Conservation (phyloP, 371 early-diverging fungal genomes). For the Basidiobolus meristosporus region DNA sequence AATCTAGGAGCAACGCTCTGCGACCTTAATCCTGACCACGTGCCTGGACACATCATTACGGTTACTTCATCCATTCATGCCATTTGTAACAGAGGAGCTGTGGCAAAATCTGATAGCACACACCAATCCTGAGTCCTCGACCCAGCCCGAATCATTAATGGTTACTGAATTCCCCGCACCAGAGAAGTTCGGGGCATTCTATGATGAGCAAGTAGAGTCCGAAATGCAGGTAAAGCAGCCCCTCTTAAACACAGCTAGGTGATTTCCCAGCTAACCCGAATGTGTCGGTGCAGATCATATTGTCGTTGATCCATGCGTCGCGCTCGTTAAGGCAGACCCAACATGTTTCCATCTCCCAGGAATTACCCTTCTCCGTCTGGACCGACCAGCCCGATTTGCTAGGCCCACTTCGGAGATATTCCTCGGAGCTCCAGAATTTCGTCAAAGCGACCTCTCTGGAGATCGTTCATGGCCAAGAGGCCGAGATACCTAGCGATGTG, state of each 20-base stretch:
- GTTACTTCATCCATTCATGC: slow-evolving; percentile 95
- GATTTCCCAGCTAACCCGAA: neutral
- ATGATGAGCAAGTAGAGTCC: slow-evolving; percentile 21
- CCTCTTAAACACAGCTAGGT: neutral
- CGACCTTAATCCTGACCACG: slow-evolving; percentile 32
- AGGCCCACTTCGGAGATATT: slow-evolving; percentile 14
- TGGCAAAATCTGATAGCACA: slow-evolving; percentile 10
- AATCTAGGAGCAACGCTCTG: slow-evolving; percentile 6
- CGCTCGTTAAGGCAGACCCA: slow-evolving; percentile 39
- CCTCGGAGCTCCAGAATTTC: slow-evolving; percentile 18
- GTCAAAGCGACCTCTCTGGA: slow-evolving; percentile 17
- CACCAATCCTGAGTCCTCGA: slow-evolving; percentile 3
- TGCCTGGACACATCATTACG: slow-evolving; percentile 70
- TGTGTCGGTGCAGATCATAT: slow-evolving; percentile 9
- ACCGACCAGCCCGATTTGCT: slow-evolving; percentile 11
- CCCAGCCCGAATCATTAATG: slow-evolving; percentile 23
- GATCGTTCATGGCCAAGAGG: slow-evolving; percentile 6
- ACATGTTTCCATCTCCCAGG: slow-evolving; percentile 23
- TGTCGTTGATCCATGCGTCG: slow-evolving; percentile 36
- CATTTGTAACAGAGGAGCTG: slow-evolving; percentile 93
- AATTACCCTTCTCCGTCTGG: slow-evolving; percentile 26
- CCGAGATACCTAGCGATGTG: slow-evolving; percentile 2
- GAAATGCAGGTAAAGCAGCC: slow-evolving; percentile 21
- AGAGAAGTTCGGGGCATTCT: slow-evolving; percentile 10
- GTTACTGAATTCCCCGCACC: slow-evolving; percentile 22